phyloP scores from a whole-genome alignment of 2,329 filamentous ascomycete species.

The Zymoseptoria brevis region DNA sequence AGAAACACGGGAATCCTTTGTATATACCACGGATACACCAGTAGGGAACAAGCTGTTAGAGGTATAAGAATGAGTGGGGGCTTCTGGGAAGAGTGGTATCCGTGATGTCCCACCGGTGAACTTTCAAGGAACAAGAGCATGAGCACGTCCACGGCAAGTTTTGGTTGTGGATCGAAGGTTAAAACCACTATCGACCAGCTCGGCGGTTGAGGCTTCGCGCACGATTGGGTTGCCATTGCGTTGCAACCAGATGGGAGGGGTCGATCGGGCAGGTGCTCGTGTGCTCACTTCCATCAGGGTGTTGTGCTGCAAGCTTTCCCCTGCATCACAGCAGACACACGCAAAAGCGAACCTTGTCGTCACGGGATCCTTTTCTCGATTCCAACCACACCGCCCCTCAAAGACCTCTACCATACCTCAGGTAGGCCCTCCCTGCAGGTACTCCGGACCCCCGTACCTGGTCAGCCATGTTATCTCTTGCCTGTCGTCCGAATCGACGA shows the following conservation, averaged over 20 bases:
- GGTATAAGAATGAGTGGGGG: background rate
- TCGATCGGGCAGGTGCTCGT: background rate
- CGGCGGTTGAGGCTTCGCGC: too few relatives aligned
- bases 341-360: background rate
- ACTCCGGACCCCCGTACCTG: background rate
- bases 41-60: background rate
- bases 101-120: background rate
- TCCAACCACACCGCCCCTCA: background rate
- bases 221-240: background rate
- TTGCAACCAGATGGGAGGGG: background rate
- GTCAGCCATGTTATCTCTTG: background rate
- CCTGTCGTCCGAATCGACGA: background rate
- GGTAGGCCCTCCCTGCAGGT: background rate
- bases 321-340: too few relatives aligned
- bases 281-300: background rate
- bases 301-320: background rate
- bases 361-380: background rate
- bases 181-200: background rate
- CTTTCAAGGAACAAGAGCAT: background rate
- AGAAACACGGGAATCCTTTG: background rate
- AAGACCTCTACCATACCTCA: background rate
- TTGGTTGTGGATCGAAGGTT: background rate
- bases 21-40: background rate
- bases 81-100: background rate
- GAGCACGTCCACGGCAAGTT: background rate